A percentile compares a stretch with the other conserved stretches of the same genome.
Evolutionary conservation across 2,329 filamentous ascomycete genomes (phyloP).

Genomic region (Dactylellina leptospora): DNA sequence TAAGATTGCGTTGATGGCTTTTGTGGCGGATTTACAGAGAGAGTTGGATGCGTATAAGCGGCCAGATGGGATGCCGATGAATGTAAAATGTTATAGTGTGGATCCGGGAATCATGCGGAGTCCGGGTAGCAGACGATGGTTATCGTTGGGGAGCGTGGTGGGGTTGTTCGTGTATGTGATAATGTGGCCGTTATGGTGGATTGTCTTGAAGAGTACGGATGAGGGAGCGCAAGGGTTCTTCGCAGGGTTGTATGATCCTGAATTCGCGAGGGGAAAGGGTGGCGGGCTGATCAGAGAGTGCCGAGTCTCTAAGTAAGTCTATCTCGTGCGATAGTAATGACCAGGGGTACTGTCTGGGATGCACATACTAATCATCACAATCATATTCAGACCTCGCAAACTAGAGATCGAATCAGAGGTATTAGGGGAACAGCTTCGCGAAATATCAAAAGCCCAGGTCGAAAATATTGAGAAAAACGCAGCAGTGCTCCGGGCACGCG

Average conservation of each 20-base stretch:
- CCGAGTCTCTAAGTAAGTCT: constrained; percentile 60
- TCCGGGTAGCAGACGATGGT: constrained; percentile 84
- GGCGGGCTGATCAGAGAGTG: constrained; percentile 89
- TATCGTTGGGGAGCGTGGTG: constrained; percentile 83
- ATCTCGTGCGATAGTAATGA: constrained; percentile 59
- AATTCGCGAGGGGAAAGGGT: constrained; percentile 71
- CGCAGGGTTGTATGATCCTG: constrained; percentile 82
- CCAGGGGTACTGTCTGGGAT: constrained; percentile 62
- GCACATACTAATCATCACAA: background rate
- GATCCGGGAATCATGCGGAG: constrained; percentile 88
- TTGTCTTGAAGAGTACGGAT: constrained; percentile 83
- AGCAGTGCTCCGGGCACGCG: constrained; percentile 69
- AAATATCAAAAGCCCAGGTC: constrained; percentile 84
- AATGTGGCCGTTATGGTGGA: constrained; percentile 82
- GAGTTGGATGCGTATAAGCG: constrained; percentile 85
- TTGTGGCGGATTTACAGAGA: constrained; percentile 90
- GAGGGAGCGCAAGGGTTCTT: constrained; percentile 88
- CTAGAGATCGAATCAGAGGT: constrained; percentile 78
- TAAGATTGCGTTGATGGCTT: constrained; percentile 80
- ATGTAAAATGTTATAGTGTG: constrained; percentile 81
- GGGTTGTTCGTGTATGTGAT: constrained; percentile 79
- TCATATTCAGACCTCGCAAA: constrained; percentile 53
- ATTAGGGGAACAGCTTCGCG: constrained; percentile 85
- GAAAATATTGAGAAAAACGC: constrained; percentile 82
- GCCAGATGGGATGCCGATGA: constrained; percentile 82